Base-by-base conservation (phyloP, 2,329 filamentous ascomycete species). In the Arthrinium puccinioides region DNA sequence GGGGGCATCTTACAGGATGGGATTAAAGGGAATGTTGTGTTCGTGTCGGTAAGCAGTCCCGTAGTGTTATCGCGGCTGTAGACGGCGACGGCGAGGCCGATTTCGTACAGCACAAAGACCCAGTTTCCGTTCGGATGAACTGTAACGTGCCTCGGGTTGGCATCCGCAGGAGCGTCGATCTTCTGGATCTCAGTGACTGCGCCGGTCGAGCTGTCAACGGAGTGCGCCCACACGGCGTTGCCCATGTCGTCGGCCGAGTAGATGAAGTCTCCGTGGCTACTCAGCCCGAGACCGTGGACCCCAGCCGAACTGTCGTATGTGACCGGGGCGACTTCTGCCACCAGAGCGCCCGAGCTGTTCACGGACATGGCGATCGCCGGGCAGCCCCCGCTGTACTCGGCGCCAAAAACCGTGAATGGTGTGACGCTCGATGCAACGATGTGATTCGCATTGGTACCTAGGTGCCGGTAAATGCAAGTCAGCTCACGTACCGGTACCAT, bases 221-320 rank as follows among this genome's bases (percentile, higher is more conserved):
- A 41, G 40, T 57, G 55, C 5, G 44, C 44, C 54, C 54, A 57
- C 9, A 59, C 48, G 6, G 52, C 48, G 38, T 56, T 54, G 19
- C 52, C 54, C 44, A 48, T 54, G 34, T 54, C 51, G 32, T 57
- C 54, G 8, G 54, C 54, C 0, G 51, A 53, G 40, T 56, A 57
- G 25, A 57, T 27, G 40, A 54, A 56, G 21, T 47, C 36, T 26
- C 47, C 46, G 32, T 49, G 40, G 9, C 44, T 36, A 27, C 33
- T 46, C 14, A 56, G 26, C 4, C 41, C 46, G 9, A 49, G 35
- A 10, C 55, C 55, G 33, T 57, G 55, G 10, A 57, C 49, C 7
- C 52, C 53, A 4, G 42, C 43, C 1, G 37, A 32, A 32, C 39
- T 42, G 9, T 44, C 32, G 37, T 54, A 54, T 0, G 45, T 50